Base-by-base conservation (phyloP, 805 yeast genomes). In the Hagleromyces aurorensis region DNA sequence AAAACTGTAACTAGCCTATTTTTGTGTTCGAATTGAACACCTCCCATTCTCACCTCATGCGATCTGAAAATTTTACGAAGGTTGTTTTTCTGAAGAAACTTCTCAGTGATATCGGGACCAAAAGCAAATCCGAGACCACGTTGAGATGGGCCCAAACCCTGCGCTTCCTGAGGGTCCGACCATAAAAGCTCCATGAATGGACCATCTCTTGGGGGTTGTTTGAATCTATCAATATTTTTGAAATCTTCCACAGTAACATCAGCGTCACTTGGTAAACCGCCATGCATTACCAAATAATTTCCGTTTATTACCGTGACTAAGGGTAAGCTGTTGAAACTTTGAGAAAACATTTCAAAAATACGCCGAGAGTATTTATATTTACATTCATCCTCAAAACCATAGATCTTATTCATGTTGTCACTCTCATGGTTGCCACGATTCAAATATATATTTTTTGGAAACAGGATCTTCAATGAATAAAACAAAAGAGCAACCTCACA, bases 391-490 rank as follows among this genome's bases (percentile, higher is more conserved):
- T 85, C 84, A 53, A 91, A 91, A 0, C 98, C 98, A 50, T 91
- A 91, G 12, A 91, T 84, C 52, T 82, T 82, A 62, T 91, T 91
- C 98, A 91, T 91, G 46, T 83, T 93, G 50, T 81, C 80, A 2
- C 96, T 87, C 57, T 91, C 98, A 58, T 91, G 98, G 55, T 91
- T 91, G 16, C 98, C 98, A 52, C 98, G 70, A 60, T 91, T 91
- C 37, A 91, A 55, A 58, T 61, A 86, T 25, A 89, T 56, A 25
- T 69, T 66, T 3, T 61, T 48, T 10, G 98, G 98, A 48, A 69
- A 79, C 19, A 79, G 57, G 19, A 86, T 64, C 59, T 91, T 91
- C 56, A 83, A 69, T 8, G 78, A 67, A 54, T 82, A 86, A 23
- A 84, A 67, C 17, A 80, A 64, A 26, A 91, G 61, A 2, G 96